Evolutionary conservation across 1,139 yeast genomes (phyloP).

Genomic region (Saccharomyces hybrid): DNA sequence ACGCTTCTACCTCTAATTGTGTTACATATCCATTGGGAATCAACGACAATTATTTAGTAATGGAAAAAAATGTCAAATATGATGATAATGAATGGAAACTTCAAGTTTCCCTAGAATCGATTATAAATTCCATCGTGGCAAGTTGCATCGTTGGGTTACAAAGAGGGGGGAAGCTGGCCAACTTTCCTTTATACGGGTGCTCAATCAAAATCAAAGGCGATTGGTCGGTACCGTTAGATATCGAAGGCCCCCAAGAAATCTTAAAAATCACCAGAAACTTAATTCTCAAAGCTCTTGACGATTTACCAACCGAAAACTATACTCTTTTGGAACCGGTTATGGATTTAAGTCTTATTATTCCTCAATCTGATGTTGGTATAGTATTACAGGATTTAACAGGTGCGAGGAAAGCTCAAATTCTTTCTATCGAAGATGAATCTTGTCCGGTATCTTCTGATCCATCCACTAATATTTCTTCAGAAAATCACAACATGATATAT

Average conservation of each 20-base stretch:
- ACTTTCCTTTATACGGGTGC: conserved; percentile 28
- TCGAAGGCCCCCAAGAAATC: conserved; percentile 19
- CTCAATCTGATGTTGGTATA: conserved; percentile 67
- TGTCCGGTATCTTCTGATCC: neutral
- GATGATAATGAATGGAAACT: conserved; percentile 40
- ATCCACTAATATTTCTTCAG: conserved; percentile 10
- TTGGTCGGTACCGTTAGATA: conserved; percentile 26
- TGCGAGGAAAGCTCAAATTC: conserved; percentile 61
- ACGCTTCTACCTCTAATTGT: conserved; percentile 32
- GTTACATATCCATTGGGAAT: conserved; percentile 34
- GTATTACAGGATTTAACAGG: conserved; percentile 76
- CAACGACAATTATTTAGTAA: conserved; percentile 32
- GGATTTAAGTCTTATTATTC: conserved; percentile 63
- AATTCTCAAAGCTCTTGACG: conserved; percentile 10
- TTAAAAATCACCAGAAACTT: conserved; percentile 19
- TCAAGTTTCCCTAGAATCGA: conserved; percentile 39
- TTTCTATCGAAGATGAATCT: conserved; percentile 51
- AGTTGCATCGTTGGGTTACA: conserved; percentile 69
- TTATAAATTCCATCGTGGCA: conserved; percentile 47
- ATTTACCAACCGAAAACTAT: conserved; percentile 28
- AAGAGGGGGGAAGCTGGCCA: conserved; percentile 60
- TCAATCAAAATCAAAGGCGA: conserved; percentile 22
- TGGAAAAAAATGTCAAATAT: conserved; percentile 27
- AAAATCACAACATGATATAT: conserved; percentile 38
- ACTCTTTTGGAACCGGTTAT: conserved; percentile 79